A percentile compares a stretch with the other conserved stretches of the same genome.
These are phyloP conservation scores for Verbascum thapsus DNA, from an alignment of 257 asterid species.

Conservation along the genomic window DNA sequence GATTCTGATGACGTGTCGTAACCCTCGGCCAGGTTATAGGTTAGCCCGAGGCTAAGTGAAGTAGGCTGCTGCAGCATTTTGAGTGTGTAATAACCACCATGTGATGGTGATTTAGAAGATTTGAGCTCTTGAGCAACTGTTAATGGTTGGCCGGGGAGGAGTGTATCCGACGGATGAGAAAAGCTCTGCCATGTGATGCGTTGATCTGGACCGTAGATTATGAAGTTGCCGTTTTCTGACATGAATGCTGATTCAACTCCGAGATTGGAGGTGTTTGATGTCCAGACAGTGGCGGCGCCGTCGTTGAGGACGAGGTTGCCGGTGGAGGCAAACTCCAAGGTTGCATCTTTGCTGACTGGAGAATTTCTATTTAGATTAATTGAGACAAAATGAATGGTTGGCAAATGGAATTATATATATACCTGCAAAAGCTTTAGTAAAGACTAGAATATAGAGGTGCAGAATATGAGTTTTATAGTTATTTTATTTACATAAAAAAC, in stretches of 20 bases:
- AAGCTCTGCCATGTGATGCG: slow-evolving; percentile 74
- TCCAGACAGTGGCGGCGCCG: slow-evolving; percentile 56
- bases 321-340: slow-evolving; percentile 57
- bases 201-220: slow-evolving; percentile 47
- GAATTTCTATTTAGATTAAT: slow-evolving; percentile 80
- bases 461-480: too few species aligned
- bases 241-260: slow-evolving; percentile 55
- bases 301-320: slow-evolving; percentile 70
- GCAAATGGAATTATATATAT: slow-evolving; percentile 37
- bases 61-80: slow-evolving; percentile 84
- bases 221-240: slow-evolving; percentile 77
- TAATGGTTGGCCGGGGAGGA: slow-evolving; percentile 79
- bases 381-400: slow-evolving; percentile 63
- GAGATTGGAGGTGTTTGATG: slow-evolving; percentile 65
- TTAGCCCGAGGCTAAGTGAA: slow-evolving; percentile 67
- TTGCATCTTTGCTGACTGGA: slow-evolving; percentile 72
- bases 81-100: slow-evolving; percentile 69
- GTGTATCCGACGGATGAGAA: slow-evolving; percentile 80
- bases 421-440: slow-evolving; percentile 55
- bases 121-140: slow-evolving; percentile 57
- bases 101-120: slow-evolving; percentile 50
- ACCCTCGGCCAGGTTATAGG: slow-evolving; percentile 61
- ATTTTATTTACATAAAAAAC: slow-evolving; percentile 2
- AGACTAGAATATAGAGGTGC: slow-evolving; percentile 36
- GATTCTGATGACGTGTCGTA: slow-evolving; percentile 38